phyloP scores from a whole-genome alignment of 2,329 filamentous ascomycete species.

The Cladosporium sp. region DNA sequence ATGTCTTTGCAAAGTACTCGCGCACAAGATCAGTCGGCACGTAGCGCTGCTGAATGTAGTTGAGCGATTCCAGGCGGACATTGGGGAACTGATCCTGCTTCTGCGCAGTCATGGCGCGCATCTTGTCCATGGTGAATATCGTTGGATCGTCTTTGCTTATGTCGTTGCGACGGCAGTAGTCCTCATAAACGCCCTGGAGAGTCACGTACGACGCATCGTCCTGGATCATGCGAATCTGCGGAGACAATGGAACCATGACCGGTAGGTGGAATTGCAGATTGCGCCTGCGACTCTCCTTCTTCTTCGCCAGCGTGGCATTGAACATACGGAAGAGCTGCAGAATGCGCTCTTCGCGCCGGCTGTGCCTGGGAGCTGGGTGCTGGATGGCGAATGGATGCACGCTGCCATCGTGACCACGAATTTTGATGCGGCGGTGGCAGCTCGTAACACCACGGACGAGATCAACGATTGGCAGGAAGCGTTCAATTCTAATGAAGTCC shows the following conservation, averaged over 20 bases:
- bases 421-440: conserved; percentile 88
- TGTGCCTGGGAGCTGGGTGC: conserved; percentile 88
- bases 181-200: conserved; percentile 91
- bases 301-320: conserved; percentile 84
- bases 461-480: conserved; percentile 92
- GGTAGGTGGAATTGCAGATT: conserved; percentile 96
- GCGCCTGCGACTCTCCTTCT: conserved; percentile 89
- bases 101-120: conserved; percentile 63
- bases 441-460: conserved; percentile 85
- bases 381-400: conserved; percentile 96
- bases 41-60: conserved; percentile 89
- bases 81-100: conserved; percentile 55
- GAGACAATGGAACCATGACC: conserved; percentile 90
- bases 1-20: conserved; percentile 84
- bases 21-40: conserved; percentile 78
- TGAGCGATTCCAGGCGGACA: conserved; percentile 74
- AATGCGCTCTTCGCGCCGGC: conserved; percentile 89
- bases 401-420: conserved; percentile 95
- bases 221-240: conserved; percentile 90
- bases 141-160: conserved; percentile 94
- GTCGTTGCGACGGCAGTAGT: conserved; percentile 82
- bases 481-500: conserved; percentile 95
- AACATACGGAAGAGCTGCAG: conserved; percentile 95
- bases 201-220: conserved; percentile 94
- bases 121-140: conserved; percentile 91